Conservation (phyloP, 768 basidiomycete genomes). For the Russula foetens region DNA sequence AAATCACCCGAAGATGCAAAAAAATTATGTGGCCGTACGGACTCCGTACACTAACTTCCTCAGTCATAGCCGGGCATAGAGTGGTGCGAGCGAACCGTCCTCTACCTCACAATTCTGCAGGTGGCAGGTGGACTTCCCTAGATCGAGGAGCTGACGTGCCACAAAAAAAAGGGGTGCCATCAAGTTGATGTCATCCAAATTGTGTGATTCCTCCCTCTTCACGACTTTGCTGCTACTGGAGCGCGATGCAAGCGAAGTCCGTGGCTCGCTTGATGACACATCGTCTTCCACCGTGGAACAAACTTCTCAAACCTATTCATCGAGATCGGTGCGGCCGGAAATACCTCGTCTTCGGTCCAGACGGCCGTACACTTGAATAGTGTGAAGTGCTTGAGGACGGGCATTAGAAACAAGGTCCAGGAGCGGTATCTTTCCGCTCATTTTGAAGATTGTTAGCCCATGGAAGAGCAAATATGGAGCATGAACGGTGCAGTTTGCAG, state of each 20-base stretch:
- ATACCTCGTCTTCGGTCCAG: background rate
- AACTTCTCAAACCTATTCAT: too few relatives aligned
- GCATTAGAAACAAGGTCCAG: background rate
- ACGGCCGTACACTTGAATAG: background rate
- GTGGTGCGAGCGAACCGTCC: background rate
- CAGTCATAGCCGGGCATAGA: background rate
- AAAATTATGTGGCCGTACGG: too few relatives aligned
- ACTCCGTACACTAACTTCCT: too few relatives aligned
- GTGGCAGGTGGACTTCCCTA: slow-evolving; percentile 2
- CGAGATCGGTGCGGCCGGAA: background rate
- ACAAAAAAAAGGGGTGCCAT: background rate
- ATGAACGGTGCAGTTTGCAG: too few relatives aligned
- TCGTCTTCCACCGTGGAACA: background rate
- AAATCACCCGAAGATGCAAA: background rate
- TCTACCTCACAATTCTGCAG: slow-evolving; percentile 6
- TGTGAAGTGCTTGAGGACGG: too few relatives aligned
- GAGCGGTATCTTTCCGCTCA: background rate
- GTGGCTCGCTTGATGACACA: background rate
- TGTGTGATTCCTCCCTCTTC: background rate
- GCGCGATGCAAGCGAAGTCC: too few relatives aligned
- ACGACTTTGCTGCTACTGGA: background rate
- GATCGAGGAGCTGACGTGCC: background rate
- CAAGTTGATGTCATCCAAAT: background rate
- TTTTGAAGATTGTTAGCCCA: too few relatives aligned
- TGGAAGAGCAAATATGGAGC: too few relatives aligned